Base-by-base conservation (phyloP, 1,284 basidiomycete genomes). In the Rhodotorula sp. region DNA sequence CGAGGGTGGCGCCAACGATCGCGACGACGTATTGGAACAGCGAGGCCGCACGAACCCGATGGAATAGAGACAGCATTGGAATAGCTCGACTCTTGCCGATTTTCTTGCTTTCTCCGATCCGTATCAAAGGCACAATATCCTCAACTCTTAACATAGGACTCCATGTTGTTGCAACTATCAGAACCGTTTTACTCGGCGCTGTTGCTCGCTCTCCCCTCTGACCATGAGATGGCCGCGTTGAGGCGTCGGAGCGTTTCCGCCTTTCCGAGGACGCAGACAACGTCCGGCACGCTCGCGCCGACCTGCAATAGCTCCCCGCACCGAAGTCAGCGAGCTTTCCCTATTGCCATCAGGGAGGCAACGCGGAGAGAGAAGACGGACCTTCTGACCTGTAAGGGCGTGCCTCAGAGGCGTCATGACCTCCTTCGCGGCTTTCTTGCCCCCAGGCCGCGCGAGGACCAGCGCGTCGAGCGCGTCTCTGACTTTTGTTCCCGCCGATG, bases 341-440 rank as follows among this genome's bases (percentile, higher is more conserved):
- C 4, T 2, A 2, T 3, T 8, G 2, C 2, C 7, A n/a, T 29
- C 8, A 58, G 58, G 39, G 14, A 61, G 31, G 39, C 7, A 39
- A 0, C 7, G 58, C 10, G 3, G 12, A 43, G 4, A 29, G 16
- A 23, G 43, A 47, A 5, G 20, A 21, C 66, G 46, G n/a, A 91
- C 92, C 86, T 90, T 91, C 82, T 87, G 86, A 1, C 89, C 92
- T 0, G 90, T 93, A 72, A 95, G 81, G 4, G 89, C 90, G 77
- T 91, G 87, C 62, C 93, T 83, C 58, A 94, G 80, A 0, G 87
- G 85, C 3, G 86, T 88, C 87, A 92, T 89, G 71, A 91, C 86
- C 21, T 83, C 77, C 67, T 63, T 68, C 67, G 87, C 89, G 57
- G 83, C 83, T 65, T 85, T 84, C 56, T 65, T 62, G 87, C 71